phyloP scores from a whole-genome alignment of 495 filamentous ascomycete genomes.

The Cladorrhinum samala region DNA sequence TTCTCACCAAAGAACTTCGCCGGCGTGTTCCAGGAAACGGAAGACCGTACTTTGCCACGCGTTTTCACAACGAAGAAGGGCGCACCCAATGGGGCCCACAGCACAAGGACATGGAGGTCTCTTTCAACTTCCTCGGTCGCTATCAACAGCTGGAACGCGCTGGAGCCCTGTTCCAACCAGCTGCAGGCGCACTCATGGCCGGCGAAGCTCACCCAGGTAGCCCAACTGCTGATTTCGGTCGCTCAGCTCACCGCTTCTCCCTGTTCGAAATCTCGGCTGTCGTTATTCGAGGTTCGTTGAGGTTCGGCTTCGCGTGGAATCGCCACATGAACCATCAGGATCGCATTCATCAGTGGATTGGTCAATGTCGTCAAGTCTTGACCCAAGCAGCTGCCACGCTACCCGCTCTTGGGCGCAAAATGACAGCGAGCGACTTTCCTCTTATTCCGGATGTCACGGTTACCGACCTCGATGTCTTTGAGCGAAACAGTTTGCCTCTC shows the following conservation, averaged over 20 bases:
- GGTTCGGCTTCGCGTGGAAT: slow-evolving; percentile 54
- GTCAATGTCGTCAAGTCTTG: slow-evolving; percentile 40
- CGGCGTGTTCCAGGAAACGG: slow-evolving; percentile 15
- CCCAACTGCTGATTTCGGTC: slow-evolving; percentile 39
- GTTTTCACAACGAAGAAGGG: slow-evolving; percentile 33
- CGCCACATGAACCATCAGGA: slow-evolving; percentile 48
- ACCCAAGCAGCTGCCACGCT: slow-evolving; percentile 35
- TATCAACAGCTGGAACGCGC: slow-evolving; percentile 55
- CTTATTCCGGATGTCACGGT: slow-evolving; percentile 34
- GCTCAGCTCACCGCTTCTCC: slow-evolving; percentile 40
- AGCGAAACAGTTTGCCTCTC: background rate
- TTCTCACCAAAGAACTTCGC: slow-evolving; percentile 20
- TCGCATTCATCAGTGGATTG: slow-evolving; percentile 45
- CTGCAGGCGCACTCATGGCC: slow-evolving; percentile 19
- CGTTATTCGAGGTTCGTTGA: slow-evolving; percentile 41
- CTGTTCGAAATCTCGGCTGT: slow-evolving; percentile 47
- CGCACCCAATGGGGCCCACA: slow-evolving; percentile 25
- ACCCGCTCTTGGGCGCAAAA: slow-evolving; percentile 24
- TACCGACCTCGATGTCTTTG: slow-evolving; percentile 10
- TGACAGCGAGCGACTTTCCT: slow-evolving; percentile 47
- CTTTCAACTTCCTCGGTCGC: slow-evolving; percentile 57
- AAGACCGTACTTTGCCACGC: slow-evolving; percentile 20
- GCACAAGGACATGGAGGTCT: slow-evolving; percentile 49
- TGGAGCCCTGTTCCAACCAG: slow-evolving; percentile 46
- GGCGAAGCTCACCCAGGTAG: slow-evolving; percentile 18